Conservation (phyloP, 306 rosid genomes). For the Phaseolus lunatus region DNA sequence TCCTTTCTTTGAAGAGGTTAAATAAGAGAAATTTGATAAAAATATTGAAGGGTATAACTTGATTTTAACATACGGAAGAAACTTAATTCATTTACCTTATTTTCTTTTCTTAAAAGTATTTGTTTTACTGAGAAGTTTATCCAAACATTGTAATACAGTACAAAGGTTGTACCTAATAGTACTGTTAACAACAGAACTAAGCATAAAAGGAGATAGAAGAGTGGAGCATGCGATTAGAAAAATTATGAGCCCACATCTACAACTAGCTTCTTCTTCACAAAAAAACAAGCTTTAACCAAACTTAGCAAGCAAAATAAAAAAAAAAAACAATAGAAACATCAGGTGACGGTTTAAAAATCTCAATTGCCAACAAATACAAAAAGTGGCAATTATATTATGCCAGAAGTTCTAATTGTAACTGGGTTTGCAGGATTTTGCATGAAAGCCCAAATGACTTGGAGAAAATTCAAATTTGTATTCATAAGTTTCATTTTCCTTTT, state of each 20-base stretch:
- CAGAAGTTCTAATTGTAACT: not conserved
- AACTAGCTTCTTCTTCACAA: too few species aligned
- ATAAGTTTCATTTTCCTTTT: not conserved
- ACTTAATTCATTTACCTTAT: not conserved
- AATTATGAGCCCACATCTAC: too few species aligned
- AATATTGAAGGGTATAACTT: not conserved
- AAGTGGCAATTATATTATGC: not conserved
- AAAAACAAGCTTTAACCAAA: too few species aligned
- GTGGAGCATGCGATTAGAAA: too few species aligned
- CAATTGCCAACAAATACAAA: too few species aligned
- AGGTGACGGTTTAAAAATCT: too few species aligned
- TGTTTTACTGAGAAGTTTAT: not conserved
- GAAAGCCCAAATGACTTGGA: not conserved
- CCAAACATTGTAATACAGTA: not conserved
- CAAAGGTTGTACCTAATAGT: not conserved
- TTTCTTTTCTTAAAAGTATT: not conserved
- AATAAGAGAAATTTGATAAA: not conserved
- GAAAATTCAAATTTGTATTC: not conserved
- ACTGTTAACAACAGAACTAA: too few species aligned
- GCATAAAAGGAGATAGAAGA: too few species aligned
- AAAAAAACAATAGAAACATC: too few species aligned
- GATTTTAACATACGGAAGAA: not conserved
- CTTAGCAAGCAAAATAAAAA: too few species aligned
- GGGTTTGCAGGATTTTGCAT: not conserved
- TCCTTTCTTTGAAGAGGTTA: not conserved